Evolutionary conservation across 495 filamentous ascomycete species (phyloP).

Genomic region (Xylaria sp.): DNA sequence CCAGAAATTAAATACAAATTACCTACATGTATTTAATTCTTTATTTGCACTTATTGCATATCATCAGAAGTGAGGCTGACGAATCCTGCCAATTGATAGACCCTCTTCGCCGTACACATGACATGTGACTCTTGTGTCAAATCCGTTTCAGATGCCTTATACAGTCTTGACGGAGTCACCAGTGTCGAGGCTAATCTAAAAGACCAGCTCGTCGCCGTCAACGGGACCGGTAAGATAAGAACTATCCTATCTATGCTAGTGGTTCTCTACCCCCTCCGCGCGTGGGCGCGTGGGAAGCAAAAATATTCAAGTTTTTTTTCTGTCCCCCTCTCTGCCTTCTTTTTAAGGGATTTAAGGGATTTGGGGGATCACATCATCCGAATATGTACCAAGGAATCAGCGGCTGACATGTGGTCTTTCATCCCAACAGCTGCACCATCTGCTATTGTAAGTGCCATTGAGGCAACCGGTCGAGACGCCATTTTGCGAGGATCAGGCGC

Average conservation of each 20-base stretch:
- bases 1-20: neutral
- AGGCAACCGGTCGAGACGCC: slow-evolving; percentile 88
- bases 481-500: slow-evolving; percentile 89
- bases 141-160: slow-evolving; percentile 77
- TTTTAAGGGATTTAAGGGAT: too few species aligned
- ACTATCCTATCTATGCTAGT: neutral
- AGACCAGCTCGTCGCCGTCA: slow-evolving; percentile 71
- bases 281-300: neutral
- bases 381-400: slow-evolving; percentile 14
- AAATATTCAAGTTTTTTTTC: neutral
- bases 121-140: slow-evolving; percentile 87
- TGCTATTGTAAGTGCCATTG: slow-evolving; percentile 84
- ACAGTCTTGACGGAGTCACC: slow-evolving; percentile 74
- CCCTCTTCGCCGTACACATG: slow-evolving; percentile 93
- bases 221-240: slow-evolving; percentile 65
- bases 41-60: neutral
- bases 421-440: slow-evolving; percentile 73
- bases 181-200: slow-evolving; percentile 70
- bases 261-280: neutral
- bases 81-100: slow-evolving; percentile 57
- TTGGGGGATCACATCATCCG: slow-evolving; percentile 16
- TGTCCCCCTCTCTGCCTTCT: neutral
- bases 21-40: neutral
- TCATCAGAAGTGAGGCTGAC: slow-evolving; percentile 33
- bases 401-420: slow-evolving; percentile 26